Evolutionary conservation across 306 rosid genomes (phyloP).

Genomic region (Trifolium pratense): DNA sequence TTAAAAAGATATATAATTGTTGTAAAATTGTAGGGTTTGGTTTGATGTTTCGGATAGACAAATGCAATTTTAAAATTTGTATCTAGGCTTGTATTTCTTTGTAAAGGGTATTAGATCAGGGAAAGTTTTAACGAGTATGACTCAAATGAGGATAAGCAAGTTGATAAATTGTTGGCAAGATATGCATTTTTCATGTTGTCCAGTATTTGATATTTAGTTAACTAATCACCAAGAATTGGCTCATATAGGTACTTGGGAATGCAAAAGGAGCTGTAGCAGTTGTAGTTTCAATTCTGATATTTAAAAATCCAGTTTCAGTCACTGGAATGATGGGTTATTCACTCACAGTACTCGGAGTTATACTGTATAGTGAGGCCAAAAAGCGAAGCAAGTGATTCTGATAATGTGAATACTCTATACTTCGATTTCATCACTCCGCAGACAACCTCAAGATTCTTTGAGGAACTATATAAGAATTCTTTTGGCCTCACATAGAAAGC

Average conservation of each 20-base stretch:
- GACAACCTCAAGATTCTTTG: conserved; percentile 45
- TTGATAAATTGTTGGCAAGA: conserved; percentile 11
- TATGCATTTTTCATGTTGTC: conserved; percentile 13
- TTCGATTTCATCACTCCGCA: conserved; percentile 40
- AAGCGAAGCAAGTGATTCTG: conserved; percentile 87
- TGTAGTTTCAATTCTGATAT: conserved; percentile 91
- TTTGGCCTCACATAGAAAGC: conserved; percentile 51
- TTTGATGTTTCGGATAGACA: not conserved
- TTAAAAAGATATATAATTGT: not conserved
- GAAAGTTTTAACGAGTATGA: conserved; percentile 35
- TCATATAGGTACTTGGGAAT: conserved; percentile 91
- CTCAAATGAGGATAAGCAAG: conserved; percentile 6
- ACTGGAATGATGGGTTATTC: conserved; percentile 97
- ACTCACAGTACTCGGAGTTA: conserved; percentile 89
- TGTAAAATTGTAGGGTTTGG: not conserved
- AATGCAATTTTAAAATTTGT: conserved; percentile 13
- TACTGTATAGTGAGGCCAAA: conserved; percentile 97
- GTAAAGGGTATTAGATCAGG: conserved; percentile 11
- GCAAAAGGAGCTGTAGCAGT: conserved; percentile 99
- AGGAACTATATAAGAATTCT: conserved; percentile 45
- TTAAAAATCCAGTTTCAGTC: conserved; percentile 96
- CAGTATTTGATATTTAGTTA: conserved; percentile 15
- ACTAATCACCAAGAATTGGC: conserved; percentile 35
- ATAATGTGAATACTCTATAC: conserved; percentile 43
- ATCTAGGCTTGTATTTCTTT: not conserved